Evolutionary conservation across 2,329 filamentous ascomycete genomes (phyloP).

Genomic region (Colletotrichum aenigma): DNA sequence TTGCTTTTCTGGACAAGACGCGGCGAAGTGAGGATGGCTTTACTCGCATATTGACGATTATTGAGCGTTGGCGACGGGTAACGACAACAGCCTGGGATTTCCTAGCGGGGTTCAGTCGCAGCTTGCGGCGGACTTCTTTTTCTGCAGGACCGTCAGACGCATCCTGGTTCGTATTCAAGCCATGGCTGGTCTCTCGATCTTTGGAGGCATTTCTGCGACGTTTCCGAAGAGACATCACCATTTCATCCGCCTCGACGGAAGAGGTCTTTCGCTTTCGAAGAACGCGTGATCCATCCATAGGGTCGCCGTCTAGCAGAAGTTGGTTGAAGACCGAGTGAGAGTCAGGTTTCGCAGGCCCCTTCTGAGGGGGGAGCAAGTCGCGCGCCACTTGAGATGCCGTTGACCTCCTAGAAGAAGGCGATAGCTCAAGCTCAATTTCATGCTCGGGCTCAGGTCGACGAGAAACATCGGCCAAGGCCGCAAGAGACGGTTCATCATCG

Average conservation of each 20-base stretch:
- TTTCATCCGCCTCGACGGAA: constrained; percentile 66
- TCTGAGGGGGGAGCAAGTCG: constrained; percentile 73
- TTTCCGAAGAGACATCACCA: constrained; percentile 55
- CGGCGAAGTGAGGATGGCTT: constrained; percentile 62
- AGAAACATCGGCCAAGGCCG: background rate
- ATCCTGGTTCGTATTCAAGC: constrained; percentile 37
- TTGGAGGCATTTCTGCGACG: constrained; percentile 53
- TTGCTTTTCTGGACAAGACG: constrained; percentile 61
- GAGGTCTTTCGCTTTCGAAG: constrained; percentile 86
- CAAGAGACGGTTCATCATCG: background rate
- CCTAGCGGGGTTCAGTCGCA: constrained; percentile 56
- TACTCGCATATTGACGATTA: constrained; percentile 64
- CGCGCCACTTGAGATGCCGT: constrained; percentile 70
- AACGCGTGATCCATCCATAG: constrained; percentile 76
- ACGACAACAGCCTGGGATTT: constrained; percentile 44
- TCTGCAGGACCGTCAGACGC: constrained; percentile 31
- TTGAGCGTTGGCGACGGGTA: constrained; percentile 13
- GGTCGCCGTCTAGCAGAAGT: constrained; percentile 72
- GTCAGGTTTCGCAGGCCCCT: constrained; percentile 66
- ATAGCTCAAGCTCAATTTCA: constrained; percentile 11
- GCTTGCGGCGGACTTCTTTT: constrained; percentile 56
- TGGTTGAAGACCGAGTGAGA: constrained; percentile 82
- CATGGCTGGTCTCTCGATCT: constrained; percentile 38
- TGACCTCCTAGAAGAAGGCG: constrained; percentile 53
- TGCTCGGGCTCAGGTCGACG: background rate